Conservation (phyloP, 208 protist species). For the Leishmania braziliensis region DNA sequence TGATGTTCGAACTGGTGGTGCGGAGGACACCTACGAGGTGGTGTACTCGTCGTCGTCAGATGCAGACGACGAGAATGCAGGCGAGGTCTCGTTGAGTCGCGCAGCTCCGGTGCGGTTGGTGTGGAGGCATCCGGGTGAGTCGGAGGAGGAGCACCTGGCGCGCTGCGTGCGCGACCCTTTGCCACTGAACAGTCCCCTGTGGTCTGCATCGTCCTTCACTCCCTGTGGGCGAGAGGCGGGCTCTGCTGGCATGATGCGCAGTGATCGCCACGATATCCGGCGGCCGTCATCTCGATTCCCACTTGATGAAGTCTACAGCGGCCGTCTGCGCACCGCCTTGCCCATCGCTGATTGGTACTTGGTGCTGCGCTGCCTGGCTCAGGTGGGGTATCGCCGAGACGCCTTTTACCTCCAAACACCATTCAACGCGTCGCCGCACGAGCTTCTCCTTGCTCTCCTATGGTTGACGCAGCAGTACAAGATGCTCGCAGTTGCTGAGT, state of each 20-base stretch:
- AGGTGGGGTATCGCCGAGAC: conserved; percentile 69
- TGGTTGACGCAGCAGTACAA: conserved; percentile 79
- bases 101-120: conserved; percentile 19
- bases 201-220: not conserved
- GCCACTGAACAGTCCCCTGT: conserved; percentile 12
- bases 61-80: not conserved
- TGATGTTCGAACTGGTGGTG: conserved; percentile 33
- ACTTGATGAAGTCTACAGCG: conserved; percentile 12
- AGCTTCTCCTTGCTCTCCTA: conserved; percentile 76
- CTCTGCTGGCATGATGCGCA: not conserved
- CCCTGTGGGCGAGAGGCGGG: not conserved
- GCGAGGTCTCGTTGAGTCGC: conserved; percentile 2
- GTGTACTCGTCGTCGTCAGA: conserved; percentile 21
- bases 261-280: not conserved
- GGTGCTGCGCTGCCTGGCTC: conserved; percentile 50
- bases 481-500: conserved; percentile 64
- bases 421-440: conserved; percentile 38
- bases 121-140: conserved; percentile 21
- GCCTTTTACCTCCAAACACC: conserved; percentile 71
- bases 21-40: conserved; percentile 40
- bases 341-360: conserved; percentile 53
- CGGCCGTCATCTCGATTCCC: not conserved
- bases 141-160: conserved; percentile 9
- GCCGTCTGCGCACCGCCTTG: conserved; percentile 26
- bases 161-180: conserved; percentile 25